phyloP scores from a whole-genome alignment of 371 early-diverging fungal species.

The Lichtheimia corymbifera region DNA sequence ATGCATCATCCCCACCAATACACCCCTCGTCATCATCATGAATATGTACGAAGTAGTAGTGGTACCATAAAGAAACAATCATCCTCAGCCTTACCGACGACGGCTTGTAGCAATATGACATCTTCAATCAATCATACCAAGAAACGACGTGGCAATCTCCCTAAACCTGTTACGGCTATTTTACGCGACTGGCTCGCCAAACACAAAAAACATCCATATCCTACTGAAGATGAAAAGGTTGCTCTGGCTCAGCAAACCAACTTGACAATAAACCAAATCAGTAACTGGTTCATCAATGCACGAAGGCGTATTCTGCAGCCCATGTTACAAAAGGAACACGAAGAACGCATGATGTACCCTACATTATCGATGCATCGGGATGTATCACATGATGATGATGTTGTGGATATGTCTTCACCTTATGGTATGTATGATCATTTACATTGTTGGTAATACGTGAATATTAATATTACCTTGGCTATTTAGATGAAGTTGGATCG shows the following conservation, averaged over 20 bases:
- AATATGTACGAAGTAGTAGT: neutral
- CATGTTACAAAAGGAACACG: constrained; percentile 33
- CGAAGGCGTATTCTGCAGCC: constrained; percentile 64
- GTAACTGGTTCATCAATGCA: constrained; percentile 90
- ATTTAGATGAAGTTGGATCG: no score
- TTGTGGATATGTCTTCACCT: neutral
- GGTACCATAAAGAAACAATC: neutral
- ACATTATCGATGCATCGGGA: neutral
- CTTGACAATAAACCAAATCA: constrained; percentile 73
- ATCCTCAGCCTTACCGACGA: neutral
- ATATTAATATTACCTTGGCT: no score
- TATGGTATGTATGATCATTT: no score
- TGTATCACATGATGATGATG: neutral
- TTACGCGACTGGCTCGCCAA: constrained; percentile 73
- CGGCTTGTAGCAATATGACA: neutral
- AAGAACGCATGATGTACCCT: constrained; percentile 8
- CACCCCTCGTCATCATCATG: neutral
- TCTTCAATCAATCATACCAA: constrained; percentile 9
- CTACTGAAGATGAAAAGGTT: constrained; percentile 75
- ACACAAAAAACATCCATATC: constrained; percentile 78
- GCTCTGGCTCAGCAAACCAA: constrained; percentile 61
- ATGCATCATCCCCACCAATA: neutral
- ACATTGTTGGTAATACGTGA: no score
- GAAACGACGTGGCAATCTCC: constrained; percentile 58
- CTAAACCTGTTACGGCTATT: constrained; percentile 59